phyloP scores from a whole-genome alignment of 148 eudicot species.

The Dysphania ambrosioides region DNA sequence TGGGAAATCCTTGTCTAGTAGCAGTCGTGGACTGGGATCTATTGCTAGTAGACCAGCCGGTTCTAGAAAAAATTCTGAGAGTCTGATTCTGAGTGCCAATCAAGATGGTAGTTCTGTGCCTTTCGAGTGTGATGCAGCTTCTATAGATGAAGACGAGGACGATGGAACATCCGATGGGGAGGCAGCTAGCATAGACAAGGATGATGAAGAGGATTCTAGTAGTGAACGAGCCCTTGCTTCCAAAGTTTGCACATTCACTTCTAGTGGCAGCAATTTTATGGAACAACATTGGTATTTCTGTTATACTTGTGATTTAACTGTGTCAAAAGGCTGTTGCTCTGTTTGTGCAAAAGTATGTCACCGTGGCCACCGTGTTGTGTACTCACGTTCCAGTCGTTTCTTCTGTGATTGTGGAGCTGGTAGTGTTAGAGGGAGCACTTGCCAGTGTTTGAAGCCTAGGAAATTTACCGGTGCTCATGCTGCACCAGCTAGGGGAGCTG shows the following conservation, averaged over 20 bases:
- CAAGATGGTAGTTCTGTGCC: conserved; percentile 67
- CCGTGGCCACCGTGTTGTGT: conserved; percentile 98
- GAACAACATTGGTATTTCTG: conserved; percentile 99
- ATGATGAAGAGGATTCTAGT: conserved; percentile 87
- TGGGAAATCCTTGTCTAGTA: conserved; percentile 50
- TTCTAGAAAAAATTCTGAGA: conserved; percentile 64
- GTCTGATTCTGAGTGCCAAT: conserved; percentile 61
- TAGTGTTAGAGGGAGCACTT: conserved; percentile 95
- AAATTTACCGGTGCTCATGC: conserved; percentile 58
- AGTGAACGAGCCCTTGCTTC: conserved; percentile 94
- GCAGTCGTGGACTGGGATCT: conserved; percentile 41
- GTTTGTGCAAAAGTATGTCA: conserved; percentile 99
- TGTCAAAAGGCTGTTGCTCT: conserved; percentile 99
- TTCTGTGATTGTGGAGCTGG: conserved; percentile 99
- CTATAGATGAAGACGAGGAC: conserved; percentile 97
- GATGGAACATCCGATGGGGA: conserved; percentile 99
- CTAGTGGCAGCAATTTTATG: conserved; percentile 99
- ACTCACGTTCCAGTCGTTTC: conserved; percentile 97
- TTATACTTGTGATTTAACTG: conserved; percentile 97
- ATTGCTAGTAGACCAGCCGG: conserved; percentile 48
- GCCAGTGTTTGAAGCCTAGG: conserved; percentile 95
- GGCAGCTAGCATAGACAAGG: conserved; percentile 80
- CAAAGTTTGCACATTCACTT: conserved; percentile 97
- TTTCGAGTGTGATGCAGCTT: conserved; percentile 94
- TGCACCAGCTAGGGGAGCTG: conserved; percentile 43